A percentile compares a stretch with the other conserved stretches of the same genome.
phyloP scores from a whole-genome alignment of 2,329 filamentous ascomycete species.

The Chalara sp. region DNA sequence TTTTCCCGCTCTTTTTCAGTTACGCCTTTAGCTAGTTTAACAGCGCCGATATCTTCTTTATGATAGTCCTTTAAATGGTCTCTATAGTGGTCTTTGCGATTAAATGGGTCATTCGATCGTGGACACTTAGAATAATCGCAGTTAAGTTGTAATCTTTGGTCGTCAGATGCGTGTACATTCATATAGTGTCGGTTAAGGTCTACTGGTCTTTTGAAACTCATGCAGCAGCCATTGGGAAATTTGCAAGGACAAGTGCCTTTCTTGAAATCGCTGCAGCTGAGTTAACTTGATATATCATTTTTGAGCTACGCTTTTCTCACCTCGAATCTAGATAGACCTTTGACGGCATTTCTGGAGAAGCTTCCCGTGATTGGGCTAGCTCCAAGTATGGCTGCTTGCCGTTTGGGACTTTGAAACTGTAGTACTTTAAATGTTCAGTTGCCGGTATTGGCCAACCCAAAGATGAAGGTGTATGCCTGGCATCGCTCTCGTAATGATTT shows the following conservation, averaged over 20 bases:
- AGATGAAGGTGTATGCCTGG: conserved; percentile 7
- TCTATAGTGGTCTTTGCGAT: conserved; percentile 39
- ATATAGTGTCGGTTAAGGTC: conserved; percentile 31
- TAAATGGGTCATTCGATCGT: conserved; percentile 31
- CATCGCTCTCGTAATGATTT: no score
- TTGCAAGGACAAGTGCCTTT: conserved; percentile 14
- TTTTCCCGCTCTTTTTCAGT: conserved; percentile 7
- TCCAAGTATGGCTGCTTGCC: conserved; percentile 14
- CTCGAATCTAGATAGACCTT: conserved; percentile 15
- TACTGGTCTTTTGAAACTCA: conserved; percentile 24
- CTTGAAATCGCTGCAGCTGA: conserved; percentile 4
- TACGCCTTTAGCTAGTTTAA: conserved; percentile 12
- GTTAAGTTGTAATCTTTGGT: conserved; percentile 15
- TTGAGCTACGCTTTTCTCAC: conserved; percentile 2
- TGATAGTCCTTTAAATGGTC: conserved; percentile 43
- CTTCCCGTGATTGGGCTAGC: conserved; percentile 3
- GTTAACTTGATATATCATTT: not conserved
- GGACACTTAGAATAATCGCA: conserved; percentile 27
- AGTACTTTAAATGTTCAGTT: conserved; percentile 9
- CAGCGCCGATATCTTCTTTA: conserved; percentile 29
- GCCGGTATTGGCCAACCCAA: conserved; percentile 10
- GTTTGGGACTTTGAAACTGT: conserved; percentile 16
- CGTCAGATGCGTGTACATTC: conserved; percentile 22
- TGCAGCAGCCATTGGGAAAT: conserved; percentile 16
- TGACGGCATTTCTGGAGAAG: conserved; percentile 6